Conservation (phyloP, 495 filamentous ascomycete genomes). For the Astrothelium macrocarpum region DNA sequence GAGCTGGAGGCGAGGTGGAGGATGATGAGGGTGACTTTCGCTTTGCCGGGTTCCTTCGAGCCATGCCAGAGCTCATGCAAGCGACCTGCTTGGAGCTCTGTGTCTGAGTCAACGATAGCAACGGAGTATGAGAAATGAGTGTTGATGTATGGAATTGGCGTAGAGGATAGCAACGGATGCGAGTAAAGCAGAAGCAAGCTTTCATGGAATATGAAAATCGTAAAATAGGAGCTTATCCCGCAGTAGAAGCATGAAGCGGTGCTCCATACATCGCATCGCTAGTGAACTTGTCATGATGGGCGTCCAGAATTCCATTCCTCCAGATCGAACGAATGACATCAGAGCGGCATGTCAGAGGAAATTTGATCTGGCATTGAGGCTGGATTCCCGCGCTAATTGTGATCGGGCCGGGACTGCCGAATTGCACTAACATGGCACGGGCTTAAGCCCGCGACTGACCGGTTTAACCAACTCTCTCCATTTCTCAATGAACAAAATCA, state of each 20-base stretch:
- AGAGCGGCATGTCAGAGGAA: neutral
- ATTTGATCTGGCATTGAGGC: too few species aligned
- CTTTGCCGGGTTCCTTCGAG: neutral
- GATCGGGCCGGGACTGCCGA: too few species aligned
- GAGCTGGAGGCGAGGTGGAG: neutral
- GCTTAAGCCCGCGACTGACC: too few species aligned
- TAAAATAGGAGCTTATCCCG: too few species aligned
- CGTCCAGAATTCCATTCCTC: neutral
- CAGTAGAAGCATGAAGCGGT: too few species aligned
- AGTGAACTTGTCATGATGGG: neutral
- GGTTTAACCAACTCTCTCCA: too few species aligned
- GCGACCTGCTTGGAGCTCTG: neutral
- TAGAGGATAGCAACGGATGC: neutral
- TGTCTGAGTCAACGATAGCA: neutral
- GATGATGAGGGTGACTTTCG: neutral
- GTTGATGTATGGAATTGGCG: too few species aligned
- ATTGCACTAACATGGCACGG: too few species aligned
- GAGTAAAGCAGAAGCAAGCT: neutral
- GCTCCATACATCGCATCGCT: too few species aligned
- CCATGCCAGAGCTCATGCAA: neutral
- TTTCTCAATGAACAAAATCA: too few species aligned
- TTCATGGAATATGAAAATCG: neutral
- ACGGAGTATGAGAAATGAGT: neutral
- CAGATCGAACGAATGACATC: neutral
- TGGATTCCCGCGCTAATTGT: too few species aligned